These are phyloP conservation scores for Diplogelasinospora grovesii DNA, from an alignment of 495 filamentous ascomycete species.

Conservation along the genomic window DNA sequence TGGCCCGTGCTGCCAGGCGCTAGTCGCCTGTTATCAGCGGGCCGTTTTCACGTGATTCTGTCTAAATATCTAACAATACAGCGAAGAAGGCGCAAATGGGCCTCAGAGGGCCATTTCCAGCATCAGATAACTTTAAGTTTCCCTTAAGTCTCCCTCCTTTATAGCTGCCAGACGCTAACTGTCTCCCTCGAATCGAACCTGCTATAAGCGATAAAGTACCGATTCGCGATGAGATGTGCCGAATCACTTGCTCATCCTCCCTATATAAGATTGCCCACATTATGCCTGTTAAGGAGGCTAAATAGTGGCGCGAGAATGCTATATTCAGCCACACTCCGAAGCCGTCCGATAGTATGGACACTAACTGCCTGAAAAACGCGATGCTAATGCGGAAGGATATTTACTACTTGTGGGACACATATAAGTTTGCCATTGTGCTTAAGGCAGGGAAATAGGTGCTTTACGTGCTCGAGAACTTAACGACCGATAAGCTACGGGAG, in stretches of 20 bases:
- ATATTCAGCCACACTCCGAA: neutral
- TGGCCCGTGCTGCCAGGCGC: too few species aligned
- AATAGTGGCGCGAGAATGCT: neutral
- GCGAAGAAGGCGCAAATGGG: too few species aligned
- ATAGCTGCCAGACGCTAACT: too few species aligned
- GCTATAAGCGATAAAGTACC: too few species aligned
- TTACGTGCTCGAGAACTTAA: neutral
- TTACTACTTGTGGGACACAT: conserved; percentile 1
- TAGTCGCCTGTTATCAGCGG: too few species aligned
- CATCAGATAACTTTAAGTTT: neutral
- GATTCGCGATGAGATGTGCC: neutral
- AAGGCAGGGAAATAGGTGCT: neutral
- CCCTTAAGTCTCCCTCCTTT: too few species aligned
- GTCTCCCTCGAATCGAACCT: too few species aligned
- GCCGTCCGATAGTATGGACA: neutral
- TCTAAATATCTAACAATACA: too few species aligned
- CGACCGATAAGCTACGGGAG: neutral
- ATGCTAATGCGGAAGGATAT: conserved; percentile 1
- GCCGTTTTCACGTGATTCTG: too few species aligned
- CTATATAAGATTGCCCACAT: neutral
- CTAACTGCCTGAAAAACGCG: neutral
- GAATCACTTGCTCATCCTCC: neutral
- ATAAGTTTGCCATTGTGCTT: neutral
- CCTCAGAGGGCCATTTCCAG: too few species aligned
- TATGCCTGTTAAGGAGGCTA: neutral